Evolutionary conservation across 352 stramenopile genomes (phyloP), one percentile per base, ranked within the genome.

Genomic region (Plasmopara muralis): DNA sequence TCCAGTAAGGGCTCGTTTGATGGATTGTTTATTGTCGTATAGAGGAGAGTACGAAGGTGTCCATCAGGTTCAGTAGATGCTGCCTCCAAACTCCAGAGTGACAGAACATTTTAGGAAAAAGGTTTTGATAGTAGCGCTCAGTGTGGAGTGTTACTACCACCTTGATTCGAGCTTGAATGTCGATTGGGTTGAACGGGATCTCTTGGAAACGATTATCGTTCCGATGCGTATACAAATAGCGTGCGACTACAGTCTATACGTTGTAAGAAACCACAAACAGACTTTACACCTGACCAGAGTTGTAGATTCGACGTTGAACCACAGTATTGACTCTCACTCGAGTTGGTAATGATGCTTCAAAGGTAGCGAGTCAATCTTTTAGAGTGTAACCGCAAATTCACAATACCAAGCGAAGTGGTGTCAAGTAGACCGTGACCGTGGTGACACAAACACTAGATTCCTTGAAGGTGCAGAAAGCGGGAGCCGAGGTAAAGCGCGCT

Each of bases 71-170:
- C 20, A 25, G 20, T 25, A 25, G 20, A 25, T 25, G 20, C 20
- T 4, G 31, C 31, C 10, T 1, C 10, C 5, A 2, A 35, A 35
- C 1, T 35, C 31, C 31, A 12, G 31, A 35, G 5, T 35, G 31
- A 2, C 31, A 5, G 7, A 35, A 4, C 6, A 12, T 8, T 35
- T 10, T 29, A 10, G 29, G 12, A 55, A 20, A 14, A 53, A 43
- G 18, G 38, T 44, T 47, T 47, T 53, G 15, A 15, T 43, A 52
- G 15, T 55, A 50, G 41, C 31, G 31, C 31, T 35, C 31, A 35
- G 6, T 5, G 31, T 35, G 31, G 4, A 35, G 4, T 12, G 2
- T 12, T 5, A 35, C 31, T 8, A 35, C 31, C 7, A 12, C 31
- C 31, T 35, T 35, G 31, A 6, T 12, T 35, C 6, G 31, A 35